Conservation (phyloP, 228 moss, liverwort and hornwort species). For the Sphagnum magellanicum region DNA sequence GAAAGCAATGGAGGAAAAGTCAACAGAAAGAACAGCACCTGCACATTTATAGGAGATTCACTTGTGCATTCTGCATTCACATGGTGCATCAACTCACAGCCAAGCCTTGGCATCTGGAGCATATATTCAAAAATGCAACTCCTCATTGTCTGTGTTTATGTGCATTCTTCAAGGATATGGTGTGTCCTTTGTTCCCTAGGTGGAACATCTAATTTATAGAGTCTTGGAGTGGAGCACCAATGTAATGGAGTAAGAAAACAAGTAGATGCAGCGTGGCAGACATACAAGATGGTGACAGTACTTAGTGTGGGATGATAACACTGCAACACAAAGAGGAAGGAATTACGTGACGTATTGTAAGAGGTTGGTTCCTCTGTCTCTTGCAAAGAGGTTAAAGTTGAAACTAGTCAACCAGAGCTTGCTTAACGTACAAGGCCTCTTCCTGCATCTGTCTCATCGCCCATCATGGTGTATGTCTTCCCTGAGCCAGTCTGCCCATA, state of each 20-base stretch:
- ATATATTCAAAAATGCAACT: neutral
- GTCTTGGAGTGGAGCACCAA: neutral
- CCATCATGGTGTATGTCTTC: constrained; percentile 69
- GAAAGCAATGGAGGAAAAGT: constrained; percentile 2
- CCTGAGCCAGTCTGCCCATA: constrained; percentile 59
- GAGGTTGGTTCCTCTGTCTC: too few relatives aligned
- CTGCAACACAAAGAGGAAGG: too few relatives aligned
- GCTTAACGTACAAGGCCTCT: constrained; percentile 47
- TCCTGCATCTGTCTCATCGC: constrained; percentile 36
- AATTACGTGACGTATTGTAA: too few relatives aligned
- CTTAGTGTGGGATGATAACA: too few relatives aligned
- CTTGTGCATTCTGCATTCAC: constrained; percentile 17
- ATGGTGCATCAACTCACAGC: constrained; percentile 37
- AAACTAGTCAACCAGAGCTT: constrained; percentile 1
- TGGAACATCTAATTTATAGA: neutral
- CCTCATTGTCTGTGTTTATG: too few relatives aligned
- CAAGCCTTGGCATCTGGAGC: constrained; percentile 48
- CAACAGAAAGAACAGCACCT: constrained; percentile 9
- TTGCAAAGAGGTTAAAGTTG: constrained; percentile 1
- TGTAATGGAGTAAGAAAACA: neutral
- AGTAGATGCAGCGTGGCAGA: neutral
- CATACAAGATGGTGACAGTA: too few relatives aligned
- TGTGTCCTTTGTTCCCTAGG: too few relatives aligned
- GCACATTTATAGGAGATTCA: constrained; percentile 22
- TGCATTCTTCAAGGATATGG: too few relatives aligned